Base-by-base conservation (phyloP, 306 rosid species). In the Quercus rubra region DNA sequence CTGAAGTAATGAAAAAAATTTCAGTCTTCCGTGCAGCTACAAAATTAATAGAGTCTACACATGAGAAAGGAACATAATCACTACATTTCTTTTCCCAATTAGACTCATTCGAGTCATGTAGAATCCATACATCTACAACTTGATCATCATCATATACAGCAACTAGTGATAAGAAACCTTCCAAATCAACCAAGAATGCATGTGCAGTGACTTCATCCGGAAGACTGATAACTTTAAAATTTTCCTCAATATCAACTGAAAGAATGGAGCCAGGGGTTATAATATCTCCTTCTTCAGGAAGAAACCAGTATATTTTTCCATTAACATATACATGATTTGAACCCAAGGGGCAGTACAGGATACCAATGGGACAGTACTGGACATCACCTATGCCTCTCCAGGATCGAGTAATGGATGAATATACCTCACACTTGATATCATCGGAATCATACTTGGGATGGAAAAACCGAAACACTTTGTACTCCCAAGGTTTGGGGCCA, bases 291-390 rank as follows among this genome's bases (percentile, higher is more conserved):
- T 70, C 71, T 18, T 55, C 63, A 46, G 81, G 64, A 20, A 83
- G 21, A 63, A 83, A 79, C 86, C 86, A 83, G 68, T 79, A 79
- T 46, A 71, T 71, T 55, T 79, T 75, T 41, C 73, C 76, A 5
- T 62, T 61, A 20, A 64, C 69, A 76, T 13, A 79, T 71, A 79
- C 49, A 23, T 79, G 83, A 23, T 76, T 31, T 55, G 78, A 70
- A 71, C 74, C 70, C 81, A 30, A 64, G 14, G 70, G 70, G 23
- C 70, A 64, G 43, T 64, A 41, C 70, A 17, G 43, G 70, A 28
- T 28, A 28, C 43, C 70, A 41, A 75, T 75, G 31, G 87, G 87
- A 54, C n/a, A 21, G 14, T 79, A 38, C 38, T 55, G 72, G 68
- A 76, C 81, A 52, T 4, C 52, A 69, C 83, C 81, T 62, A 79